Conservation (phyloP, 139 green algal genomes). For the Picochlorum sp. region DNA sequence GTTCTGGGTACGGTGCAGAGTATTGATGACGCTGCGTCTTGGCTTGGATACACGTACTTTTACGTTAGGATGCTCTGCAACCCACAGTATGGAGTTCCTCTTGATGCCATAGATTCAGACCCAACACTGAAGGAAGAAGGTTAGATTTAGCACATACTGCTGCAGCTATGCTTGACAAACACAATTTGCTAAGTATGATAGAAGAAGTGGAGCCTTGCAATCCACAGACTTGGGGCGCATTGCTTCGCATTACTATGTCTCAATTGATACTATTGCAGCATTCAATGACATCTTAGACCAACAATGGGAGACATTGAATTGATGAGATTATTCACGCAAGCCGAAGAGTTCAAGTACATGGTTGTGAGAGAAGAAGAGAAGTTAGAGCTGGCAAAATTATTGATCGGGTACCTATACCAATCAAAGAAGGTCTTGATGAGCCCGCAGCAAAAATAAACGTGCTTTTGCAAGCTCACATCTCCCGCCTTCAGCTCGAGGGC, state of each 20-base stretch:
- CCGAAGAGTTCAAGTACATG: constrained; percentile 83
- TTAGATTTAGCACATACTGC: constrained; percentile 87
- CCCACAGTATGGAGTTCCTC: constrained; percentile 78
- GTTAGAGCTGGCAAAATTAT: constrained; percentile 97
- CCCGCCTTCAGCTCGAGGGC: constrained; percentile 89
- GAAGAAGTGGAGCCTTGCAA: constrained; percentile 75
- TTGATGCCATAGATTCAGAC: constrained; percentile 70
- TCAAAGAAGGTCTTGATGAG: constrained; percentile 97
- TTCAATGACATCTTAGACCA: constrained; percentile 96
- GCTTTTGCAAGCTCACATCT: constrained; percentile 93
- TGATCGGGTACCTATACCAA: constrained; percentile 93
- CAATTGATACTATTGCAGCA: constrained; percentile 81
- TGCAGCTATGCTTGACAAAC: constrained; percentile 75
- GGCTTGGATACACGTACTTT: constrained; percentile 92
- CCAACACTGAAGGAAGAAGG: constrained; percentile 57
- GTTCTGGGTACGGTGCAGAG: constrained; percentile 84
- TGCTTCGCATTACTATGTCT: constrained; percentile 96
- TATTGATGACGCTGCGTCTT: constrained; percentile 71
- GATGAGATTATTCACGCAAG: constrained; percentile 83
- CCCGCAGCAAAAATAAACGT: constrained; percentile 96
- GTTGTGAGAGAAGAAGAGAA: constrained; percentile 96
- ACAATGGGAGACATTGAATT: constrained; percentile 98
- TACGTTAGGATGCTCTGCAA: constrained; percentile 95
- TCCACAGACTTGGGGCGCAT: constrained; percentile 62
- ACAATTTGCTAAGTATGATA: constrained; percentile 93